phyloP scores from a whole-genome alignment of 352 stramenopile species.

The Pythium volutum region DNA sequence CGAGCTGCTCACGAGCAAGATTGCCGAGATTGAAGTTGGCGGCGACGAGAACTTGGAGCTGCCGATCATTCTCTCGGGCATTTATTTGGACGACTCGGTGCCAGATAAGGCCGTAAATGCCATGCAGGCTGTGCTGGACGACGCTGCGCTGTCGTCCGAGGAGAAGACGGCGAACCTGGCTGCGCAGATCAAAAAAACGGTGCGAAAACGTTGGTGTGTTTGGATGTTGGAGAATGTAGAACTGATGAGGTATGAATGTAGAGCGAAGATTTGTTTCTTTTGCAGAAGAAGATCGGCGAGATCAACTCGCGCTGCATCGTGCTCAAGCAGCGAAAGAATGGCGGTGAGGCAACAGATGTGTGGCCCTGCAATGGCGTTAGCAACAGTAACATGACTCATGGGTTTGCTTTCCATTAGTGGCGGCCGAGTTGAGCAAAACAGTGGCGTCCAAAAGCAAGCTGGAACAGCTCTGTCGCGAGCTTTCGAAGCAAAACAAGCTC shows the following conservation, averaged over 20 bases:
- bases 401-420: constrained; percentile 34
- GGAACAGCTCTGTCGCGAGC: constrained; percentile 79
- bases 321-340: constrained; percentile 69
- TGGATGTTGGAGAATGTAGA: neutral
- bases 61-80: constrained; percentile 69
- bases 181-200: constrained; percentile 39
- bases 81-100: constrained; percentile 65
- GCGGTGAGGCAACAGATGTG: constrained; percentile 26
- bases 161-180: constrained; percentile 46
- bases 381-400: neutral
- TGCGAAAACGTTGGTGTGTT: constrained; percentile 12
- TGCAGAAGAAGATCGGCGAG: constrained; percentile 84
- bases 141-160: constrained; percentile 34
- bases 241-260: constrained; percentile 6
- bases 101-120: constrained; percentile 29
- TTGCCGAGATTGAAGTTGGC: constrained; percentile 82
- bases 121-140: constrained; percentile 37
- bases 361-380: neutral
- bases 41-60: constrained; percentile 73
- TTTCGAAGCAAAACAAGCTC: constrained; percentile 88
- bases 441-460: constrained; percentile 69
- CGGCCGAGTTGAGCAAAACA: constrained; percentile 65
- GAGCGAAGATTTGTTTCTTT: constrained; percentile 51
- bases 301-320: constrained; percentile 79
- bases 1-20: constrained; percentile 81